These are phyloP conservation scores for Arthrobotrys sphaeroides DNA, from an alignment of 2,329 filamentous ascomycete species.

Conservation along the genomic window DNA sequence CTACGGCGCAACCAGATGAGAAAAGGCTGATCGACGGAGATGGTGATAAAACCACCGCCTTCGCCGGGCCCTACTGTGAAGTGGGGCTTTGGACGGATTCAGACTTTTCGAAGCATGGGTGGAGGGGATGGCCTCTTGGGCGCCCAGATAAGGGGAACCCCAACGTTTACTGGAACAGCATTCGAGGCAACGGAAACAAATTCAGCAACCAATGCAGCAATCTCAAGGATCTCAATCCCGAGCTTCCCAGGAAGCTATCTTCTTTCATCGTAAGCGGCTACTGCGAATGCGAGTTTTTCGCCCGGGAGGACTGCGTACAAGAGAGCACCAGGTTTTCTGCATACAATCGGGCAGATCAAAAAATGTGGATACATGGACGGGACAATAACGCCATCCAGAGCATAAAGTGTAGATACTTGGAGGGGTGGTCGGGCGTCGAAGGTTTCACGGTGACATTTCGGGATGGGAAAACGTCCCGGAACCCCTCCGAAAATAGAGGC, in stretches of 20 bases:
- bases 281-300: constrained; percentile 29
- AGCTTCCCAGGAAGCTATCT: not conserved
- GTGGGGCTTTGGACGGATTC: not conserved
- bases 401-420: constrained; percentile 2
- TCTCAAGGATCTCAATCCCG: not conserved
- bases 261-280: not conserved
- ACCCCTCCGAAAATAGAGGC: no score
- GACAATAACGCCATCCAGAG: constrained; percentile 10
- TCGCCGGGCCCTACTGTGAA: not conserved
- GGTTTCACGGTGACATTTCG: not conserved
- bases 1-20: not conserved
- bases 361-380: not conserved
- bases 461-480: not conserved
- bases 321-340: constrained; percentile 1
- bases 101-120: not conserved
- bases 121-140: not conserved
- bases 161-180: not conserved
- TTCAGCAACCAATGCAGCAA: constrained; percentile 9
- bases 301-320: not conserved
- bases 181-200: not conserved
- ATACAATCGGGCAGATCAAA: not conserved
- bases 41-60: not conserved
- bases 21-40: not conserved
- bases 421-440: not conserved
- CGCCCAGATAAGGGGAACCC: not conserved